Percentiles rank a stretch among this genome's conserved stretches.
Evolutionary conservation across 495 filamentous ascomycete species (phyloP).

Genomic region (Penicillium lagena): DNA sequence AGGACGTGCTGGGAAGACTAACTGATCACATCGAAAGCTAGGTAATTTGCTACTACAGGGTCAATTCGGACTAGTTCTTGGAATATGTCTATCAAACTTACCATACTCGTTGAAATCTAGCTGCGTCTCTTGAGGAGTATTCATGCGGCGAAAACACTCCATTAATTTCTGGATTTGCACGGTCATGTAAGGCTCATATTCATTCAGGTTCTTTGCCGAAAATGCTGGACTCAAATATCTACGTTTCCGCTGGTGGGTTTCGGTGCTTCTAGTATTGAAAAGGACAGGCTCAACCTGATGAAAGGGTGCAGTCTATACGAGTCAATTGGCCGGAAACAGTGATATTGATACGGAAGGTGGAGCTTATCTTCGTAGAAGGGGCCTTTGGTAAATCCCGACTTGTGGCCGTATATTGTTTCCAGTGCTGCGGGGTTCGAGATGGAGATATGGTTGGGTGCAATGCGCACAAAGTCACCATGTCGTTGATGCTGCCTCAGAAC

Average conservation of each 20-base stretch:
- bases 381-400: constrained; percentile 1
- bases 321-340: neutral
- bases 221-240: constrained; percentile 3
- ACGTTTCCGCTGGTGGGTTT: constrained; percentile 1
- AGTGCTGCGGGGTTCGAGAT: neutral
- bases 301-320: neutral
- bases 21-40: constrained; percentile 1
- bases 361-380: constrained; percentile 3
- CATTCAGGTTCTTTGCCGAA: neutral
- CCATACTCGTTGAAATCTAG: constrained; percentile 2
- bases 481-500: neutral
- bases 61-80: too few relatives aligned
- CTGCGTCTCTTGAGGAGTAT: neutral
- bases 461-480: neutral
- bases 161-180: neutral
- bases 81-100: neutral
- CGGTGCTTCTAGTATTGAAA: neutral
- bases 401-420: constrained; percentile 2
- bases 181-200: constrained; percentile 3
- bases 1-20: too few relatives aligned
- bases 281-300: constrained; percentile 2
- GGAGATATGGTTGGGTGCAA: constrained; percentile 4
- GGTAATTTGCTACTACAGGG: neutral
- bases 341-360: neutral
- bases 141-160: neutral